Conservation (phyloP, 148 eudicot species). For the Selenicereus undatus region DNA sequence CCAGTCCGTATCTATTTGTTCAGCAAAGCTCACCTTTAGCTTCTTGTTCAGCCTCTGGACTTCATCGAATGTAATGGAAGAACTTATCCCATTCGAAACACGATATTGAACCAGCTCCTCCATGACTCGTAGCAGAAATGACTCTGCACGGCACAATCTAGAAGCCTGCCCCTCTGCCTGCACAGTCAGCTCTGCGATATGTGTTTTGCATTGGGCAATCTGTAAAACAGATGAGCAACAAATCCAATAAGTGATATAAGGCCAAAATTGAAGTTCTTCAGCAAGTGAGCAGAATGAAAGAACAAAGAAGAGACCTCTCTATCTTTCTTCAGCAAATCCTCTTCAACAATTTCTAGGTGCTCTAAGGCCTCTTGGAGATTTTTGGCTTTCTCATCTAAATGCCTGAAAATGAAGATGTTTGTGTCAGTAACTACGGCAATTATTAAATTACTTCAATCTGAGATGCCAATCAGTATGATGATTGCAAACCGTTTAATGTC, state of each 20-base stretch:
- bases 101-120: slow-evolving; percentile 54
- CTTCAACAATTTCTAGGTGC: background rate
- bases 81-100: slow-evolving; percentile 40
- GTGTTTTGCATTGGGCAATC: background rate
- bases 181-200: background rate
- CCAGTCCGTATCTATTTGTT: background rate
- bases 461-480: background rate
- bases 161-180: slow-evolving; percentile 45
- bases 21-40: slow-evolving; percentile 47
- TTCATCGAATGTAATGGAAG: slow-evolving; percentile 45
- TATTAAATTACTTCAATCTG: background rate
- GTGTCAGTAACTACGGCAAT: background rate
- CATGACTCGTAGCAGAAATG: slow-evolving; percentile 37
- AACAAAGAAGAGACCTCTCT: background rate
- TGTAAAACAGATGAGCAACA: background rate
- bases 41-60: slow-evolving; percentile 41
- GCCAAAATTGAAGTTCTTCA: background rate
- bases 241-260: background rate
- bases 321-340: background rate
- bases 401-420: background rate
- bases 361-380: background rate
- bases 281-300: background rate
- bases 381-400: background rate
- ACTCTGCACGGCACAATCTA: slow-evolving; percentile 55
- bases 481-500: background rate